These are phyloP conservation scores for Boletus sp. DNA, from an alignment of 768 basidiomycete species.

Conservation along the genomic window DNA sequence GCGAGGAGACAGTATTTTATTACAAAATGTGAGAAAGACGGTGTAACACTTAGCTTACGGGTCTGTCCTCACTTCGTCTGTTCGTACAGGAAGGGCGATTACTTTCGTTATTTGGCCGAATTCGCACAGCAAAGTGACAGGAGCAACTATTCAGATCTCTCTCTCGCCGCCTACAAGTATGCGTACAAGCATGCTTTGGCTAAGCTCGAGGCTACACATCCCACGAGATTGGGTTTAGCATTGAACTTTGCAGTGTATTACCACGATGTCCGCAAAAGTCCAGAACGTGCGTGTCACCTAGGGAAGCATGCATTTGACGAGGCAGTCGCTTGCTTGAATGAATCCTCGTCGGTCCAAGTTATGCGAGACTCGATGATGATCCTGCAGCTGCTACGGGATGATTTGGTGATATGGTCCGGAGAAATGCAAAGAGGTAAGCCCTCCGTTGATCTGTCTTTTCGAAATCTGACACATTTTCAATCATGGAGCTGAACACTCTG, in stretches of 20 bases:
- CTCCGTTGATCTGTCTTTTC: conserved; percentile 1
- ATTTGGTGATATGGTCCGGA: conserved; percentile 80
- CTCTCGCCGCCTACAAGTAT: conserved; percentile 80
- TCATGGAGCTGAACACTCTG: conserved; percentile 24
- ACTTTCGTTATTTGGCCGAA: conserved; percentile 88
- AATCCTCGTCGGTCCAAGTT: conserved; percentile 39
- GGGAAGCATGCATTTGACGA: conserved; percentile 93
- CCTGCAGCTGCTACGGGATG: conserved; percentile 77
- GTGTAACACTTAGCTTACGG: not conserved
- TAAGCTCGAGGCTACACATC: conserved; percentile 75
- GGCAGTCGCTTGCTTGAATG: conserved; percentile 65
- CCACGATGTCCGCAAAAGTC: conserved; percentile 81
- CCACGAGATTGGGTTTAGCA: conserved; percentile 83
- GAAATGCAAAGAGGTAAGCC: conserved; percentile 54
- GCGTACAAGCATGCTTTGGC: conserved; percentile 80
- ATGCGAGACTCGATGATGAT: conserved; percentile 79
- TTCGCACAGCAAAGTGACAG: conserved; percentile 72
- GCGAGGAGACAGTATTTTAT: conserved; percentile 88
- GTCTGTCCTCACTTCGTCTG: conserved; percentile 7
- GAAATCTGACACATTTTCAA: conserved; percentile 10
- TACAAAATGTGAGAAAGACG: conserved; percentile 68
- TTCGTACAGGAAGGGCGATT: conserved; percentile 72
- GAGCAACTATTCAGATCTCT: conserved; percentile 65
- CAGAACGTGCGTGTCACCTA: conserved; percentile 82
- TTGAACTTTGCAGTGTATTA: conserved; percentile 95